phyloP scores from a whole-genome alignment of 2,329 filamentous ascomycete genomes.

The Curvularia verruculosa region DNA sequence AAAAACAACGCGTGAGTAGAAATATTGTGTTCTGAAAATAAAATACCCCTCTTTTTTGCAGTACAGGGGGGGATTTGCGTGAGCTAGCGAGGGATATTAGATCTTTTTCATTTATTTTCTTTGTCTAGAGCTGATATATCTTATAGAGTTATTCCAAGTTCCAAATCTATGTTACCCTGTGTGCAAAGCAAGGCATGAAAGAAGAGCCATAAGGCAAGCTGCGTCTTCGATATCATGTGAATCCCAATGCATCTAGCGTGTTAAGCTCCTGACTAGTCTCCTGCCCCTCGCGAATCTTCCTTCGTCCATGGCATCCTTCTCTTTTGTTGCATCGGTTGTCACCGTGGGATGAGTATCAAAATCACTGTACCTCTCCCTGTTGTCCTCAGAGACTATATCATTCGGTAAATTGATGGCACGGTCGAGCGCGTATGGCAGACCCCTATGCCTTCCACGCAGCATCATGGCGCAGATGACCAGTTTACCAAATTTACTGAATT shows the following conservation, averaged over 20 bases:
- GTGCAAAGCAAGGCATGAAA: not conserved
- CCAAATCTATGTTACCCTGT: not conserved
- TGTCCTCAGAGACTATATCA: slow-evolving; percentile 46
- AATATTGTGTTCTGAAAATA: too few relatives aligned
- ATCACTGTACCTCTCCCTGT: slow-evolving; percentile 5
- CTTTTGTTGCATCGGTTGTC: not conserved
- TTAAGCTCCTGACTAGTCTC: slow-evolving; percentile 4
- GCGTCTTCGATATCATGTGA: not conserved
- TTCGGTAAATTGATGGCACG: slow-evolving; percentile 71
- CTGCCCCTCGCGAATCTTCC: not conserved
- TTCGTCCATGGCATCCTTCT: not conserved
- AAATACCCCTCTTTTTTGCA: too few relatives aligned
- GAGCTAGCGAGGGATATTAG: too few relatives aligned
- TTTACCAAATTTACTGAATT: slow-evolving; percentile 76
- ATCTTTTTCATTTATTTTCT: too few relatives aligned
- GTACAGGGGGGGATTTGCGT: too few relatives aligned
- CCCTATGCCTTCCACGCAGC: slow-evolving; percentile 68
- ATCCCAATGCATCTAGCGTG: not conserved
- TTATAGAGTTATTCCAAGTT: too few relatives aligned
- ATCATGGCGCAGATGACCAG: slow-evolving; percentile 71
- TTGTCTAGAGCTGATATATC: not conserved
- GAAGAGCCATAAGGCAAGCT: rapidly evolving
- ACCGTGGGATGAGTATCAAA: not conserved
- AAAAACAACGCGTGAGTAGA: too few relatives aligned
- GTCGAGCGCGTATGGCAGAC: slow-evolving; percentile 70